Conservation (phyloP, 2,329 filamentous ascomycete species). For the Paradendryphiella salina region DNA sequence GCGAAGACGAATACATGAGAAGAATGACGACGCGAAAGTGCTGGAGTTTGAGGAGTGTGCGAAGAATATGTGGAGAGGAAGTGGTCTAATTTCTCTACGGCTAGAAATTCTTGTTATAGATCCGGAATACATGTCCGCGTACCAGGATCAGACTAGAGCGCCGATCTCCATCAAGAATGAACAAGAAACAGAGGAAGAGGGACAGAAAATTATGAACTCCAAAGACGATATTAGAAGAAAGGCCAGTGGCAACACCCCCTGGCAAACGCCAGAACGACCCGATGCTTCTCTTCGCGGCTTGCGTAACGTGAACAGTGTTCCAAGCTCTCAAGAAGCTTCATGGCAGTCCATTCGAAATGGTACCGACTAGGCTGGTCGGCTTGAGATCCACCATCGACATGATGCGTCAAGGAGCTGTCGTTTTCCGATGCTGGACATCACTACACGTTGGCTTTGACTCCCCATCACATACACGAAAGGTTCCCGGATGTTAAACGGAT, state of each 20-base stretch:
- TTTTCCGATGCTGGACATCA: no score
- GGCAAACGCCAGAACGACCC: neutral
- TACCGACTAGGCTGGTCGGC: neutral
- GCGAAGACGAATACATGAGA: neutral
- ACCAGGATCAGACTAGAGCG: neutral
- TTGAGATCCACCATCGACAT: neutral
- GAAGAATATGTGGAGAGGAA: neutral
- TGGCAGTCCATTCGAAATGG: neutral
- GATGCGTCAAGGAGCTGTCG: no score
- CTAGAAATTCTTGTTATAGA: conserved; percentile 3
- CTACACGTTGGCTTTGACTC: no score
- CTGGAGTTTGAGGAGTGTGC: neutral
- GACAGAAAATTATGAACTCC: neutral
- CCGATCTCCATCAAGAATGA: neutral
- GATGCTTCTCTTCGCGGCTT: neutral
- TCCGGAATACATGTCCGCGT: neutral
- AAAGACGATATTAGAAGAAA: neutral
- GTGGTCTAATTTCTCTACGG: conserved; percentile 2
- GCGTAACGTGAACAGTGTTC: neutral
- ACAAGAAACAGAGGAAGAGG: neutral
- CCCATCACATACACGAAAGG: no score
- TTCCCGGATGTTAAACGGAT: no score
- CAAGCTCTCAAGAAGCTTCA: neutral
- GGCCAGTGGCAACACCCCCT: neutral
- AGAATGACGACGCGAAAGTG: neutral